A percentile compares a stretch with the other conserved stretches of the same genome.
phyloP scores from a whole-genome alignment of 2,329 filamentous ascomycete species.

The Xylaria sp. region DNA sequence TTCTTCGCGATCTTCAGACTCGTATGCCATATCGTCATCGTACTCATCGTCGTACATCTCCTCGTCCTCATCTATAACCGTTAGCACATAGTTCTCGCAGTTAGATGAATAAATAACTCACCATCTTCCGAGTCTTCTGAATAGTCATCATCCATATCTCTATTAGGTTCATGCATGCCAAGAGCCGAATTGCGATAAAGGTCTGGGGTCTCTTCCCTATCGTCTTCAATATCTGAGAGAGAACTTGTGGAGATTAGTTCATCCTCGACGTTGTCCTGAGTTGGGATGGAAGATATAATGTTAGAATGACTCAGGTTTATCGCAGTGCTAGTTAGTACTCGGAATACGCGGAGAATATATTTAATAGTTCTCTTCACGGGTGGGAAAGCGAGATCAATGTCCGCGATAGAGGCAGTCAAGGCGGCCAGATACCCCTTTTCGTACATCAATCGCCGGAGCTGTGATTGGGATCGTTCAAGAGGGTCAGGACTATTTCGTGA shows the following conservation, averaged over 20 bases:
- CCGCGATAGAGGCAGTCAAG: constrained; percentile 90
- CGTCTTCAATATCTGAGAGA: constrained; percentile 86
- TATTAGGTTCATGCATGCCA: constrained; percentile 89
- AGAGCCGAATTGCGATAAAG: constrained; percentile 96
- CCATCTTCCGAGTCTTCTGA: constrained; percentile 78
- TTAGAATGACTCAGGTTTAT: constrained; percentile 86
- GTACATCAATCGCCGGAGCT: constrained; percentile 95
- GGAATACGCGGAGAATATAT: constrained; percentile 91
- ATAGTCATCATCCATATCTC: constrained; percentile 76
- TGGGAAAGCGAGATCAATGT: constrained; percentile 95
- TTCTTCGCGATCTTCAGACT: constrained; percentile 80
- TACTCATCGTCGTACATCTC: constrained; percentile 95
- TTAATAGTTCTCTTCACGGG: constrained; percentile 94
- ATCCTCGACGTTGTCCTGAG: constrained; percentile 79
- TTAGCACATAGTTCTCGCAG: constrained; percentile 23
- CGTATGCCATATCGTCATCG: constrained; percentile 93
- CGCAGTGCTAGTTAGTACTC: constrained; percentile 86
- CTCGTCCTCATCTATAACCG: constrained; percentile 73
- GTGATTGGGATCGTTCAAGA: constrained; percentile 73
- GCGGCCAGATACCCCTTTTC: constrained; percentile 95
- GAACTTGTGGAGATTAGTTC: constrained; percentile 90
- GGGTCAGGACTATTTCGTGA: constrained; percentile 50
- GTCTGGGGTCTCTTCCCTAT: constrained; percentile 94
- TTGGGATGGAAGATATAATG: constrained; percentile 73
- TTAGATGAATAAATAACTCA: constrained; percentile 43